These are phyloP conservation scores for Xerocomus potaroensis DNA, from an alignment of 768 basidiomycete species.

Conservation along the genomic window DNA sequence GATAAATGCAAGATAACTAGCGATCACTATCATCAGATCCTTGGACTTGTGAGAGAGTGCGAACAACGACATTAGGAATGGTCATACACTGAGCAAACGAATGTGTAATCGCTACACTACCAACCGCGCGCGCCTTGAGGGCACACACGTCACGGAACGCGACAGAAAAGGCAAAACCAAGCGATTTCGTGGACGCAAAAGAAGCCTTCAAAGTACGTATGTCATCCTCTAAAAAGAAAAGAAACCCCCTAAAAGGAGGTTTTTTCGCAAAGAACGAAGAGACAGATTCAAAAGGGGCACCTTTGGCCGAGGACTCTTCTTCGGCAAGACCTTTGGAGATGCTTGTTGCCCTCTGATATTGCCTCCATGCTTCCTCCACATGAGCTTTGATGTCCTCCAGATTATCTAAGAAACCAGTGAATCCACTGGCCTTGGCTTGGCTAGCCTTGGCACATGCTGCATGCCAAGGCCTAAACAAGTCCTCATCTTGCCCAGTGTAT, in stretches of 20 bases:
- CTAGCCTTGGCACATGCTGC: slow-evolving; percentile 16
- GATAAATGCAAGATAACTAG: neutral
- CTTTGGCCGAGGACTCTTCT: neutral
- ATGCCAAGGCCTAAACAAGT: slow-evolving; percentile 39
- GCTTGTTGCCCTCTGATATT: slow-evolving; percentile 16
- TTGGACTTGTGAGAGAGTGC: slow-evolving; percentile 16
- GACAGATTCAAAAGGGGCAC: slow-evolving; percentile 11
- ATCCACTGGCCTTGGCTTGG: neutral
- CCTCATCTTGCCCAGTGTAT: slow-evolving; percentile 15
- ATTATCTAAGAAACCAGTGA: slow-evolving; percentile 32
- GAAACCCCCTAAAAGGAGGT: slow-evolving; percentile 21
- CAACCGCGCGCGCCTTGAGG: slow-evolving; percentile 48
- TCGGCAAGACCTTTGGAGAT: neutral
- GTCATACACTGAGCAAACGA: slow-evolving; percentile 25
- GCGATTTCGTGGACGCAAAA: slow-evolving; percentile 40
- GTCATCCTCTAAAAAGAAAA: slow-evolving; percentile 30
- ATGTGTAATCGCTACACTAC: slow-evolving; percentile 17
- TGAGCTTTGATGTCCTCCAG: slow-evolving; percentile 37
- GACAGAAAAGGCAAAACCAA: slow-evolving; percentile 47
- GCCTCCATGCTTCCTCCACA: slow-evolving; percentile 26
- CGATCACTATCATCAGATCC: slow-evolving; percentile 4
- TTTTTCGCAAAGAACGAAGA: slow-evolving; percentile 29
- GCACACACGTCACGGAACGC: slow-evolving; percentile 49
- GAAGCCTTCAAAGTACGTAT: slow-evolving; percentile 48
- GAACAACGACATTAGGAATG: slow-evolving; percentile 15